Evolutionary conservation across 2,329 filamentous ascomycete genomes (phyloP).

Genomic region (Calcarisporium arbuscula): DNA sequence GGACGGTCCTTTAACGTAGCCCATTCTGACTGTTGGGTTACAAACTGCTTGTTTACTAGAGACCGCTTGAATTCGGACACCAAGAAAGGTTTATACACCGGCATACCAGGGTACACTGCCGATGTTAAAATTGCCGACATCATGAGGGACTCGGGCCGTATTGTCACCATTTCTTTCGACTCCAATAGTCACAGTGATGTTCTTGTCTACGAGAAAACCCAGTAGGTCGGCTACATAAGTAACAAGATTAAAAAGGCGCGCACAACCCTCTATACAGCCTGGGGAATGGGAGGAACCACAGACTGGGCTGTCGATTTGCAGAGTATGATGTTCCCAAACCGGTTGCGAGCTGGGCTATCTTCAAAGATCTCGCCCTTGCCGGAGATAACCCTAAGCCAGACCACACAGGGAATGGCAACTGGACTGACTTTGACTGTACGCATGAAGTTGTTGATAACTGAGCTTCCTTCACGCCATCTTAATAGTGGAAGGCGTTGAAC

Average conservation of each 20-base stretch:
- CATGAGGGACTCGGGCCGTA: conserved; percentile 3
- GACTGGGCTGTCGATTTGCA: conserved; percentile 18
- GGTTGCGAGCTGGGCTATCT: conserved; percentile 10
- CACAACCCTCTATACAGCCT: conserved; percentile 6
- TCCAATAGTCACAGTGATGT: conserved; percentile 11
- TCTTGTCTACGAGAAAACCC: conserved; percentile 12
- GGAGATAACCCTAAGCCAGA: conserved; percentile 13
- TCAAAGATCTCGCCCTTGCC: conserved; percentile 9
- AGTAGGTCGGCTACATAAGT: conserved; percentile 16
- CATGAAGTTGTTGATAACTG: conserved; percentile 4
- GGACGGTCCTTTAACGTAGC: conserved; percentile 3
- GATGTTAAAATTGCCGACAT: conserved; percentile 21
- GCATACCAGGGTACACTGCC: conserved; percentile 21
- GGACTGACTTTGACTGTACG: conserved; percentile 17
- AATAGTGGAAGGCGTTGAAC: conserved; percentile 19
- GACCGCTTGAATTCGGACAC: conserved; percentile 13
- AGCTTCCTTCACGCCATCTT: conserved; percentile 2
- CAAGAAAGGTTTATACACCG: conserved; percentile 19
- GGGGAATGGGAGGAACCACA: conserved; percentile 14
- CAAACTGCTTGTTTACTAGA: conserved; percentile 16
- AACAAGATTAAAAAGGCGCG: conserved; percentile 7
- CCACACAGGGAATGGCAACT: conserved; percentile 14
- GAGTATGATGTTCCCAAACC: conserved; percentile 11
- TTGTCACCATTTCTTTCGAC: conserved; percentile 9
- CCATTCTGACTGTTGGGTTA: conserved; percentile 5